Base-by-base conservation (phyloP, 768 basidiomycete species). In the Strobilomyces echinocephalus region DNA sequence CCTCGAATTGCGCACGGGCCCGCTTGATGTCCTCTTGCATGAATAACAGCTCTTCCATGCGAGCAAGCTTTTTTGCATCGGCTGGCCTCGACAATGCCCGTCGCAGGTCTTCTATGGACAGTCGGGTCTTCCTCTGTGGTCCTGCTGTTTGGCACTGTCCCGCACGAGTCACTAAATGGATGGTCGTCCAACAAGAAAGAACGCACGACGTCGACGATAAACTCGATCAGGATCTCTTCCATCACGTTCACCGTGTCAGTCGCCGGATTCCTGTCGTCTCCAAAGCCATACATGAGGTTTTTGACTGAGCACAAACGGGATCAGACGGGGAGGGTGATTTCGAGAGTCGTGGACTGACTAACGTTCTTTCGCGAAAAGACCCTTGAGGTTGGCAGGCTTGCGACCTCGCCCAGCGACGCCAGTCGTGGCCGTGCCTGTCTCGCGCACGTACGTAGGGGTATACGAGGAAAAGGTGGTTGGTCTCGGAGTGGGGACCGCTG, bases 1-100 rank as follows among this genome's bases (percentile, higher is more conserved):
- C 79, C 49, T 83, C 82, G 58, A 92, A 92, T 63, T 91, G 86
- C 11, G 83, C 84, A 42, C 87, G 80, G 5, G 91, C 92, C 9
- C 91, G 83, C 67, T 92, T 90, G 70, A 95, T 94, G 62, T 93
- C 92, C 66, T 92, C 91, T 66, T 93, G 90, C 87, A 93, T 91
- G 74, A 91, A 92, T 33, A 95, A 65, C 34, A 95, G 72, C 65
- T 95, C 93, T 67, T 95, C 92, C 83, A 95, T 85, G 52, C 93
- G 79, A 16, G 92, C 91, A 21, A 95, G 79, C 68, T 95, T 95
- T 72, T 93, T 93, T 31, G 88, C 85, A 63, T 95, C 93, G n/a
- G 88, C 88, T 3, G 88, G 86, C 46, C 85, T 77, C 26, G 90
- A 89, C 21, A 95, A 73, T 8, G 82, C 88, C 54, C 86, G 81